Percentiles rank a stretch among this genome's conserved stretches.
Conservation (phyloP, 2,329 filamentous ascomycete genomes). For the Microdochium paspali region DNA sequence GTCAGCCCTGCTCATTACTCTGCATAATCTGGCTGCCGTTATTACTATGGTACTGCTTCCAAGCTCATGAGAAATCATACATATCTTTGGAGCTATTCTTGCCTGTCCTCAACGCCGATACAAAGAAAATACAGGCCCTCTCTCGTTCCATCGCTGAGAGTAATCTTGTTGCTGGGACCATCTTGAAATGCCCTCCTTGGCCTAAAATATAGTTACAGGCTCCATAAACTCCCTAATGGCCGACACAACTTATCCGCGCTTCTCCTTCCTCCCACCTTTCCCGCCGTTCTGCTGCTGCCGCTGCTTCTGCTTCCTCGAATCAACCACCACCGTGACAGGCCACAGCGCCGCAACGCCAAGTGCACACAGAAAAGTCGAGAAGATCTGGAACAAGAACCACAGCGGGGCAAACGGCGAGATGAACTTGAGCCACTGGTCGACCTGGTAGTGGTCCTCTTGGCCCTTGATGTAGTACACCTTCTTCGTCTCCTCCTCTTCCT, state of each 20-base stretch:
- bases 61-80: too few relatives aligned
- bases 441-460: constrained; percentile 78
- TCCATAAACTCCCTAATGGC: neutral
- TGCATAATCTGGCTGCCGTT: too few relatives aligned
- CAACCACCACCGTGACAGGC: constrained; percentile 3
- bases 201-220: neutral
- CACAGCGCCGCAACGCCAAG: constrained; percentile 35
- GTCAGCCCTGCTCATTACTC: too few relatives aligned
- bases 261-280: neutral
- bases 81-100: too few relatives aligned
- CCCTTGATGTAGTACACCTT: constrained; percentile 59
- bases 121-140: too few relatives aligned
- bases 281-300: too few relatives aligned
- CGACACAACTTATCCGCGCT: neutral
- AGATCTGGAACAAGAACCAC: constrained; percentile 49
- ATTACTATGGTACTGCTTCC: too few relatives aligned
- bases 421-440: constrained; percentile 68
- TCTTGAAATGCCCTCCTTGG: too few relatives aligned
- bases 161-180: too few relatives aligned
- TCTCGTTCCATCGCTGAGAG: too few relatives aligned
- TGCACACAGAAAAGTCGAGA: constrained; percentile 56
- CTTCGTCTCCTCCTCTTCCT: too few relatives aligned
- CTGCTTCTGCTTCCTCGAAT: neutral
- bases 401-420: constrained; percentile 48
- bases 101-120: too few relatives aligned